phyloP scores from a whole-genome alignment of 73 alveolate species.

The Paramecium tetraurelia region DNA sequence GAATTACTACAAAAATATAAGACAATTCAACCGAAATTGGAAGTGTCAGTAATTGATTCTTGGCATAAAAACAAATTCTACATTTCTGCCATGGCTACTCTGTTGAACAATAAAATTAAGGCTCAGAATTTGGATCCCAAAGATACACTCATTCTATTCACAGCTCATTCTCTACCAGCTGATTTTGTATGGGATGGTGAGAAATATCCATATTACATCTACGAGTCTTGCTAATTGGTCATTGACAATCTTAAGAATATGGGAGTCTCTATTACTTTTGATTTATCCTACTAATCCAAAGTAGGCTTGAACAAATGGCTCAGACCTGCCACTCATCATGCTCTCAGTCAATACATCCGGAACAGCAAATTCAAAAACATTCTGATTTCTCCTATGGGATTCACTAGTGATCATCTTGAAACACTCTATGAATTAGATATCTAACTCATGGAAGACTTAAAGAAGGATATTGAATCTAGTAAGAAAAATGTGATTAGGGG shows the following conservation, averaged over 20 bases:
- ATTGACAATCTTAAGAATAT: constrained; percentile 34
- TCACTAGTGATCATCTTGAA: constrained; percentile 80
- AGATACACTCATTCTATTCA: constrained; percentile 54
- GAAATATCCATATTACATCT: constrained; percentile 69
- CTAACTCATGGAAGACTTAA: constrained; percentile 33
- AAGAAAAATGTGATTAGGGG: constrained; percentile 22
- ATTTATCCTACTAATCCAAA: constrained; percentile 69
- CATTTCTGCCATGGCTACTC: constrained; percentile 57
- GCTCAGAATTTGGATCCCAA: constrained; percentile 42
- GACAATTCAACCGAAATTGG: constrained; percentile 15
- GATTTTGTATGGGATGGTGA: constrained; percentile 70
- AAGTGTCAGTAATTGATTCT: constrained; percentile 66
- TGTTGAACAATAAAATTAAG: not conserved
- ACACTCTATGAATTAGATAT: constrained; percentile 75
- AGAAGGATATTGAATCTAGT: not conserved
- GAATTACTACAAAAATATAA: constrained; percentile 47
- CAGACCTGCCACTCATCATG: constrained; percentile 66
- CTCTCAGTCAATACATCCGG: not conserved
- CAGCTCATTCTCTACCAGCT: constrained; percentile 81
- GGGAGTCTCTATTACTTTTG: constrained; percentile 46
- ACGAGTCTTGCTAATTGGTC: constrained; percentile 52
- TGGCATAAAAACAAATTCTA: constrained; percentile 68
- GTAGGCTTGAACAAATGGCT: constrained; percentile 78
- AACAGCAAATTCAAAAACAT: constrained; percentile 62
- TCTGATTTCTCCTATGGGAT: constrained; percentile 73